Conservation (phyloP, 1,284 basidiomycete species). For the Omphalotus olearius region DNA sequence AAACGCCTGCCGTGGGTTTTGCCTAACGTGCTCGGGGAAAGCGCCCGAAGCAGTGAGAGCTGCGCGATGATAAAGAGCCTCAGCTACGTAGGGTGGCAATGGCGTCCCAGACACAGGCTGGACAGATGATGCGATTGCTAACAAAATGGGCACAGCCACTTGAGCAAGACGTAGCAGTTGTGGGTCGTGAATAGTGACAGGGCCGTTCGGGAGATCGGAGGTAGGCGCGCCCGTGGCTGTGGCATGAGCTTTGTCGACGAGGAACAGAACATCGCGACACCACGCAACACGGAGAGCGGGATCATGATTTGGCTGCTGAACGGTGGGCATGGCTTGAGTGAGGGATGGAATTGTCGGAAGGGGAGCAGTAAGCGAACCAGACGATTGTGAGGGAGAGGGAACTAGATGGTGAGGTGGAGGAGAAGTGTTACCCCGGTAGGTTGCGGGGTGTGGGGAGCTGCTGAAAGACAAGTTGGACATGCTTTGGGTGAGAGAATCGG, state of each 20-base stretch:
- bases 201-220: slow-evolving; percentile 43
- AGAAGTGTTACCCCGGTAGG: slow-evolving; percentile 10
- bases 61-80: slow-evolving; percentile 75
- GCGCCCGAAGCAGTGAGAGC: slow-evolving; percentile 68
- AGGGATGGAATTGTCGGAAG: slow-evolving; percentile 59
- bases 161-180: slow-evolving; percentile 59
- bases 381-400: slow-evolving; percentile 12
- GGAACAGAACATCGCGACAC: slow-evolving; percentile 76
- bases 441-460: neutral
- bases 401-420: slow-evolving; percentile 4
- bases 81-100: slow-evolving; percentile 49
- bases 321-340: slow-evolving; percentile 32
- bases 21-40: slow-evolving; percentile 54
- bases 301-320: slow-evolving; percentile 48
- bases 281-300: slow-evolving; percentile 64
- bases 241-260: slow-evolving; percentile 48
- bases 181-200: slow-evolving; percentile 58
- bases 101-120: slow-evolving; percentile 23
- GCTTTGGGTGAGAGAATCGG: slow-evolving; percentile 18
- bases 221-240: slow-evolving; percentile 16
- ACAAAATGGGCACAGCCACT: slow-evolving; percentile 59
- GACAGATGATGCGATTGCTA: slow-evolving; percentile 43
- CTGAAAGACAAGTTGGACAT: slow-evolving; percentile 13
- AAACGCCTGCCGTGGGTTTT: slow-evolving; percentile 80
- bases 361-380: slow-evolving; percentile 52